These are phyloP conservation scores for Porpolomopsis calyptriformis DNA, from an alignment of 768 basidiomycete genomes.

Conservation along the genomic window DNA sequence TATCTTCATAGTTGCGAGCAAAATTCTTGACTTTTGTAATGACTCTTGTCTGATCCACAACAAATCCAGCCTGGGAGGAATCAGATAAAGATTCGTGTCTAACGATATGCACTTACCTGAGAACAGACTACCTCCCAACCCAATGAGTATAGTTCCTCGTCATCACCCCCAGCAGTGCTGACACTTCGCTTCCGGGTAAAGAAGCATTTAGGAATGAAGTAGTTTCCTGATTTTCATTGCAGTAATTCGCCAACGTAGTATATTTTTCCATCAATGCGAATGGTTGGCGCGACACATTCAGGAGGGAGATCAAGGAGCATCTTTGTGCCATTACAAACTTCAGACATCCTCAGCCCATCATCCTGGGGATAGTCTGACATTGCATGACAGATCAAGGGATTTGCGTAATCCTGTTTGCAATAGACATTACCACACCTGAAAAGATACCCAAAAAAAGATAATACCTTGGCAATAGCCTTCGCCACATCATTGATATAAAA, in stretches of 20 bases:
- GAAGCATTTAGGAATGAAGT: not conserved
- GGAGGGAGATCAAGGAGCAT: slow-evolving; percentile 20
- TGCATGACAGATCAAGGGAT: slow-evolving; percentile 12
- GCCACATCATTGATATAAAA: slow-evolving; percentile 16
- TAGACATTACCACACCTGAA: too few relatives aligned
- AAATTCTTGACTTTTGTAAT: slow-evolving; percentile 2
- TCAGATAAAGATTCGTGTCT: not conserved
- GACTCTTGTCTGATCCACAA: not conserved
- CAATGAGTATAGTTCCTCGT: not conserved
- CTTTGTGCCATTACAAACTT: slow-evolving; percentile 20
- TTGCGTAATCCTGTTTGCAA: slow-evolving; percentile 16
- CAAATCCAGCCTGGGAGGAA: slow-evolving; percentile 5
- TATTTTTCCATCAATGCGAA: slow-evolving; percentile 4
- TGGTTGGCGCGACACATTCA: slow-evolving; percentile 15
- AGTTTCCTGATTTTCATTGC: not conserved
- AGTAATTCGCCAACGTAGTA: slow-evolving; percentile 1
- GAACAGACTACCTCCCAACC: not conserved
- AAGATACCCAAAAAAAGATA: too few relatives aligned
- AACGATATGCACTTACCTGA: not conserved
- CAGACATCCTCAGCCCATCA: slow-evolving; percentile 8
- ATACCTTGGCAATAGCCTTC: not conserved
- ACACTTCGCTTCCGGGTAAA: not conserved
- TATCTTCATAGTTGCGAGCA: slow-evolving; percentile 1
- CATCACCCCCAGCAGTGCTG: not conserved
- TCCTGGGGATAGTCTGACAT: slow-evolving; percentile 22